Evolutionary conservation across 1,284 basidiomycete species (phyloP), one percentile per base, ranked within the genome.

Genomic region (Microbotryum violaceum): DNA sequence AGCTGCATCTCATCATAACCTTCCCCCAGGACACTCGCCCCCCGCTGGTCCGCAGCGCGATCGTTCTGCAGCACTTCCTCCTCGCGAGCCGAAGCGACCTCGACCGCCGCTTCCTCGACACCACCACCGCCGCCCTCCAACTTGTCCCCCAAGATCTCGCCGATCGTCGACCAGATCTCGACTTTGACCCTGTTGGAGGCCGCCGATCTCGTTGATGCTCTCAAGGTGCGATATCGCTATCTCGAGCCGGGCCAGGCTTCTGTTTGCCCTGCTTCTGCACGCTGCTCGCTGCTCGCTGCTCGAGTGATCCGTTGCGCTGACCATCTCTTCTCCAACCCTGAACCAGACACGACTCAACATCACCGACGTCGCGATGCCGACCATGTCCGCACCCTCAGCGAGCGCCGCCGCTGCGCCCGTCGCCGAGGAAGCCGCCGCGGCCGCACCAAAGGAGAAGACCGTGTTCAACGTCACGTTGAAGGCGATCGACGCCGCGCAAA

Each of bases 381-480:
- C 88, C 47, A 85, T 89, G 1, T 79, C 87, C 9, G 82, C 86
- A 6, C 79, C 84, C 5, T 74, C 79, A 25, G 81, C 82, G 2
- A 74, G 75, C 20, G 80, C 78, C 27, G 81, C 82, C 27, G 87
- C 87, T 51, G 74, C 85, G 66, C 79, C 83, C 27, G 84, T 74
- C 51, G 62, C 54, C 10, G 66, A 70, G 49, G 37, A 42, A 6
- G 49, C 47, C 6, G 37, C 48, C n/a, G 65, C 68, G 45, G 70
- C 69, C 8, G 73, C 72, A 61, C 93, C 93, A 55, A 97, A 97
- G 79, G 96, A 98, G 79, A 98, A 98, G 85, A 96, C 93, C 9
- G 83, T 94, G 49, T 98, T 99, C 80, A 94, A 87, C 70, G 86
- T 97, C 74, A 94, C 87, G 77, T 82, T 97, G 50, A 89, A 92